Conservation (phyloP, 345 rosid genomes). For the Arabis hirsuta region DNA sequence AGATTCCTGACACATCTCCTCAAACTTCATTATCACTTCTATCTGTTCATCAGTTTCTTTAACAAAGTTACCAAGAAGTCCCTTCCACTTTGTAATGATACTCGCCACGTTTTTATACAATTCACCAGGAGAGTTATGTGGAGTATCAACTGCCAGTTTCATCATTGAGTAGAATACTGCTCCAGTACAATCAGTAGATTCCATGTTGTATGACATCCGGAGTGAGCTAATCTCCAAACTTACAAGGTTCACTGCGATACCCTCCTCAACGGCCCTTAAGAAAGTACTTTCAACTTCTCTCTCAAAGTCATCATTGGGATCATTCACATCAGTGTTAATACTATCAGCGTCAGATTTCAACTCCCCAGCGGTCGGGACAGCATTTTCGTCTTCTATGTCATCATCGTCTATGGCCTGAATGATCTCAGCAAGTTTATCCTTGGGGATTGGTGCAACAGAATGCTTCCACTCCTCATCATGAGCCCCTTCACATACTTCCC, state of each 20-base stretch:
- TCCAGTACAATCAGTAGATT: constrained; percentile 84
- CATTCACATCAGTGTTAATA: constrained; percentile 54
- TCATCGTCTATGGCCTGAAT: constrained; percentile 68
- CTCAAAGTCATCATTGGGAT: constrained; percentile 78
- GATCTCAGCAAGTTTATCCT: constrained; percentile 68
- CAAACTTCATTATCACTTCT: constrained; percentile 88
- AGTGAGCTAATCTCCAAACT: constrained; percentile 83
- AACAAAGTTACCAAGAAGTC: constrained; percentile 61
- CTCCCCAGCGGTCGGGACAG: constrained; percentile 66
- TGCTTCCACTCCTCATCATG: constrained; percentile 95
- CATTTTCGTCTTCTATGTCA: constrained; percentile 60
- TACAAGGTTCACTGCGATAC: constrained; percentile 60
- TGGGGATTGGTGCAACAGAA: constrained; percentile 92
- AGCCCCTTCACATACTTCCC: constrained; percentile 77
- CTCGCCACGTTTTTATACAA: constrained; percentile 51
- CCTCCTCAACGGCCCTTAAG: constrained; percentile 84
- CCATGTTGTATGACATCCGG: constrained; percentile 83
- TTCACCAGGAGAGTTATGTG: constrained; percentile 59
- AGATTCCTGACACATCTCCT: constrained; percentile 89
- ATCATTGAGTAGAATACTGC: constrained; percentile 87
- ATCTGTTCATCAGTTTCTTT: constrained; percentile 86
- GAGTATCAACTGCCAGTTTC: constrained; percentile 68
- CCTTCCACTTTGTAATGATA: constrained; percentile 60
- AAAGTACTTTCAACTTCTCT: constrained; percentile 98
- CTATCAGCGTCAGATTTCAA: constrained; percentile 54